Evolutionary conservation across 768 basidiomycete genomes (phyloP), one percentile per base, ranked within the genome.

Genomic region (Royoungia palumana): DNA sequence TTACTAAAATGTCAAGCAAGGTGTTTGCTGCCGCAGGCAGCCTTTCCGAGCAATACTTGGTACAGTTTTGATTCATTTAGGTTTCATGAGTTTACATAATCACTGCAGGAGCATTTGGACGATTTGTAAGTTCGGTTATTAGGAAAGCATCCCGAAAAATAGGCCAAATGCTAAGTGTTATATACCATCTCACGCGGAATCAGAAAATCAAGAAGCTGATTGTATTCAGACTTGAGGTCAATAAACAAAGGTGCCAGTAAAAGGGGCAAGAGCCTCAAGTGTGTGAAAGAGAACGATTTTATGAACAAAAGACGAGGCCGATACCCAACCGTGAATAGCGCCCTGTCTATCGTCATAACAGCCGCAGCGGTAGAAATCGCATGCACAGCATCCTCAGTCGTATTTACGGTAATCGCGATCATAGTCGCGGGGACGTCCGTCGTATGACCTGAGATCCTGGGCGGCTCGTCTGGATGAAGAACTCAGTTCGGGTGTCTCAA

Each of bases 361-460:
- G 44, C 64, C 62, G 34, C 62, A 66, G 48, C 77, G 70, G 43
- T 77, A 73, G 35, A 67, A 61, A 52, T 71, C 66, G 45, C 70
- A 66, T 22, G 63, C 60, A 19, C 59, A 67, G 19, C 63, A 61
- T 17, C 61, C 60, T 59, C 70, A 66, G 40, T 74, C 75, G 45
- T 72, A 63, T 38, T 68, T 62, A 24, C 66, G 55, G 28, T 57
- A 30, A 27, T 25, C 39, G 56, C 80, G 75, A 45, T 60, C 59
- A 36, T 44, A 11, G 3, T 63, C 61, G 4, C 60, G 60, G 0
- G 61, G 51, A 56, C 90, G 88, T 55, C 83, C 83, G 69, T 94
- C 90, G 66, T 94, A 92, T 0, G 93, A 91, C 51, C 94, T 82
- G 35, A 92, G 93, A 64, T 94, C 90, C 63, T 97, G 1, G 83